Evolutionary conservation across 495 filamentous ascomycete species (phyloP), one percentile per base, ranked within the genome.

Genomic region (Bacidia gigantensis): DNA sequence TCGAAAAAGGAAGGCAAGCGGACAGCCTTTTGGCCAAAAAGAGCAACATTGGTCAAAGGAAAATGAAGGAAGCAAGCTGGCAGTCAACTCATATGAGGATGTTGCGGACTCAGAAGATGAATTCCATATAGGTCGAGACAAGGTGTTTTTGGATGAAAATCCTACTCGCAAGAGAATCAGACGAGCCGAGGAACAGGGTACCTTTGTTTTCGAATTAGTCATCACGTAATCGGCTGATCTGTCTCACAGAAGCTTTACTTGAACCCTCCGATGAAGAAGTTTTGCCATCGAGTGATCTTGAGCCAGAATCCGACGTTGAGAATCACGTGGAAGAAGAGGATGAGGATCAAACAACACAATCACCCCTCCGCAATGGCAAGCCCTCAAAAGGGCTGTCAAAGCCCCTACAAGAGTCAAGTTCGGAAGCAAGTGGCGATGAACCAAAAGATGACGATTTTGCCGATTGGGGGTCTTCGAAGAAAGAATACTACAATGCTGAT

Each of bases 401-500:
- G 24, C n/a, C 12, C 11, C 43, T 41, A 2, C 49, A 50, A 3
- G 59, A 59, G 26, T 63, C 57, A 0, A 63, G 65, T 32, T 63
- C 57, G 0, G 64, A 66, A 39, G 56, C 23, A 25, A 51, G 49
- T 24, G 71, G 68, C 14, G 71, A 67, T 0, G 71, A 77, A 7
- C 82, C 83, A 14, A 84, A 83, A 11, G 84, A 87, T 54, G 82
- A 83, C 3, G 79, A 81, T n/a, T 77, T 82, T 53, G 79, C 78
- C 25, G 92, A 78, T 60, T 92, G 87, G 87, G 93, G 92, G 35
- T 76, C 81, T 2, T 88, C 87, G 2, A 92, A 78, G 61, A 84
- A 83, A 54, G 88, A 93, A 54, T 90, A 96, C 65, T 98, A 98
- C 66, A 75, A 94, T 70, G 86, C 86, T 29, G 87, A 94, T 60